Evolutionary conservation across 345 rosid genomes (phyloP).

Genomic region (Trapa incisa): DNA sequence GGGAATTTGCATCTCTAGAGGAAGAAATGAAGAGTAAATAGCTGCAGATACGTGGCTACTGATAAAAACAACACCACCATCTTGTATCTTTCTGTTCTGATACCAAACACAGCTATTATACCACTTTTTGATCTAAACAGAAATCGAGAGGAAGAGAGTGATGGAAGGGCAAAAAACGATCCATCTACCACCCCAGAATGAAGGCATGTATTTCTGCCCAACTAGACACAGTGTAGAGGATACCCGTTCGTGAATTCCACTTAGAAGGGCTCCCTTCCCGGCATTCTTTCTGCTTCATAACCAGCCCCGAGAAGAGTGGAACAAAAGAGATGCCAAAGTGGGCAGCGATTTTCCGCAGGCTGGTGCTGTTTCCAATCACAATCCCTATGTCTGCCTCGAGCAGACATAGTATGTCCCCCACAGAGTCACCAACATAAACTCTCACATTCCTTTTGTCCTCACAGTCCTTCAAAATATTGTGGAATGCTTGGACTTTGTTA

Average conservation of each 20-base stretch:
- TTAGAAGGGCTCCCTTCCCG: conserved; percentile 29
- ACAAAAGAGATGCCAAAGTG: conserved; percentile 83
- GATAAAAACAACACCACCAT: conserved; percentile 35
- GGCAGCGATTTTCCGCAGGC: conserved; percentile 69
- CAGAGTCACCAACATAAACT: conserved; percentile 79
- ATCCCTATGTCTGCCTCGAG: conserved; percentile 89
- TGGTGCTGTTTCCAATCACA: conserved; percentile 68
- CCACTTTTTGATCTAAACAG: conserved; percentile 9
- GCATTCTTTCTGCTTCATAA: conserved; percentile 57
- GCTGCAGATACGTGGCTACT: conserved; percentile 23
- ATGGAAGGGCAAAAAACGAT: not conserved
- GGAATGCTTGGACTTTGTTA: conserved; percentile 61
- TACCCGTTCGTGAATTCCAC: conserved; percentile 69
- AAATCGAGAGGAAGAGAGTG: conserved; percentile 2
- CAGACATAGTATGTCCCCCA: conserved; percentile 88
- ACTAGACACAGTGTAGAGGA: conserved; percentile 67
- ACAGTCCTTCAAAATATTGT: conserved; percentile 25
- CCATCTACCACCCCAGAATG: conserved; percentile 59
- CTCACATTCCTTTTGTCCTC: conserved; percentile 34
- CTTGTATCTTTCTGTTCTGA: conserved; percentile 19
- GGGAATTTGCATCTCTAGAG: not conserved
- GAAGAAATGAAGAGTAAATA: conserved; percentile 1
- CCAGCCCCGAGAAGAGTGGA: conserved; percentile 55
- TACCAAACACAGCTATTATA: conserved; percentile 6
- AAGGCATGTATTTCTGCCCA: conserved; percentile 96